Percentiles rank a stretch among this genome's conserved stretches.
Conservation (phyloP, 306 rosid genomes). For the Nissolia schottii region DNA sequence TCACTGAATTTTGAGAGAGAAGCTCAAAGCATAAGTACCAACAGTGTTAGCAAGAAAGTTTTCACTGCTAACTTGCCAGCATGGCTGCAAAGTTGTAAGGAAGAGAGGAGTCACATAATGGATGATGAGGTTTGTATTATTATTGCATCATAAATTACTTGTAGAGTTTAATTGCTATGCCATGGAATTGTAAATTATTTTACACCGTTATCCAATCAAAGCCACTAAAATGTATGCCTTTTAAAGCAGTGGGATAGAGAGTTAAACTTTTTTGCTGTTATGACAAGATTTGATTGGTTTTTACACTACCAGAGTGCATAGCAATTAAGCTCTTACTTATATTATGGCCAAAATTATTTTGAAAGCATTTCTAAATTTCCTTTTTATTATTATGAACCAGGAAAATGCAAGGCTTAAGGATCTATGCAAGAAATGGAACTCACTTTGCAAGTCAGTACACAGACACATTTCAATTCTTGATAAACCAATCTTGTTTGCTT, state of each 20-base stretch:
- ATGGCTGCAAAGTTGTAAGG: constrained; percentile 68
- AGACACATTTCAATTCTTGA: constrained; percentile 31
- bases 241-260: no score
- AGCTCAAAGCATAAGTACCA: constrained; percentile 36
- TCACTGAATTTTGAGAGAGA: constrained; percentile 43
- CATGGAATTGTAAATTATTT: no score
- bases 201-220: no score
- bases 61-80: constrained; percentile 46
- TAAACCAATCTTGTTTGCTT: constrained; percentile 33
- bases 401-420: constrained; percentile 45
- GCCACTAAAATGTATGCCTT: no score
- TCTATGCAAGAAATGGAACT: constrained; percentile 66
- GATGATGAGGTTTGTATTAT: constrained; percentile 46
- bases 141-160: not conserved
- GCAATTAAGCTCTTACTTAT: no score
- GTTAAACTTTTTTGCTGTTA: no score
- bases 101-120: constrained; percentile 35
- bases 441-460: constrained; percentile 59
- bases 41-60: constrained; percentile 24
- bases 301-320: no score
- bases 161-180: no score
- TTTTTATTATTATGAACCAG: constrained; percentile 25
- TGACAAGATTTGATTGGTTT: no score
- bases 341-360: not conserved
- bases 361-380: not conserved